Evolutionary conservation across 1,139 yeast species (phyloP), one percentile per base, ranked within the genome.

Genomic region (Hansenula sp.): DNA sequence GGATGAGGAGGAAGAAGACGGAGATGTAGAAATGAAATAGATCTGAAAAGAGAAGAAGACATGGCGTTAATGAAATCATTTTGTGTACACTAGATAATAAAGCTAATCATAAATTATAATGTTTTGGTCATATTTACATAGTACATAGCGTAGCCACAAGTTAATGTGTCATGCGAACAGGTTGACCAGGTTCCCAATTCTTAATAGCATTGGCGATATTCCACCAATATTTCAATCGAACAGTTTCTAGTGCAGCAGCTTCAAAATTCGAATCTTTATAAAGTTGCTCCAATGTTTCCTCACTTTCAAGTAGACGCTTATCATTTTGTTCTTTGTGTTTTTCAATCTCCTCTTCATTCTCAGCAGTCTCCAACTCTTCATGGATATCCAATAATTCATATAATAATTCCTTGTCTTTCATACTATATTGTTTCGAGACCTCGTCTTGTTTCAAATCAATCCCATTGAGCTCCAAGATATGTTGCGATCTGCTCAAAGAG

Each of bases 321-420:
- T 65, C 58, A 28, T 76, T 62, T 4, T 45, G 47, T 3, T 46
- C 42, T 36, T 65, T 51, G 15, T 51, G 34, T 11, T 55, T n/a
- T 5, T 46, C 47, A 25, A 68, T 47, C 38, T 54, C 53, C 7
- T 59, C 38, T 25, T 48, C 52, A 21, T 28, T 29, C 48, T 62
- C 67, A 1, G 90, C 83, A 58, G 79, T 78, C 51, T 84, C 89
- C 45, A 87, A 69, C 33, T 77, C 73, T 59, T 88, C 96, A 57
- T 89, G 91, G 1, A 88, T 82, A 54, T 89, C 94, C 63, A 91
- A 69, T 29, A 91, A 88, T 39, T 80, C 76, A 81, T 84, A 77
- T 34, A 88, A 64, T 59, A 84, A 68, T 18, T 70, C 75, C 48
- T 85, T 85, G 59, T 87, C 80, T 43, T 69, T 64, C 37, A 52